Percentiles rank a stretch among this genome's conserved stretches.
Evolutionary conservation across 2,329 filamentous ascomycete species (phyloP).

Genomic region (Septoria linicola): DNA sequence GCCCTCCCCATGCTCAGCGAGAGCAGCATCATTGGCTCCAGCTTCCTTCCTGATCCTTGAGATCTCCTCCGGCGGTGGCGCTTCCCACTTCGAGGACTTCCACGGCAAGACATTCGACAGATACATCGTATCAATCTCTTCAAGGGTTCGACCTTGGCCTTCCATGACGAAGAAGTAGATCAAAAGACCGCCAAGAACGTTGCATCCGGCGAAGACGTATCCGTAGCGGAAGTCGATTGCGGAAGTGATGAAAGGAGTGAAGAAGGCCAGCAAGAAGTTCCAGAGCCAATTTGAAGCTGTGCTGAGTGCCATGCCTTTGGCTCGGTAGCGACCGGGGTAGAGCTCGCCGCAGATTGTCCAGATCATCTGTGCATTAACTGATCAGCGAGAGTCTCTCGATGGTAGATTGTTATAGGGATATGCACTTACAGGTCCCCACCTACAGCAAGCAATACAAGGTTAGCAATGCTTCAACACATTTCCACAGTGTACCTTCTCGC

Average conservation of each 20-base stretch:
- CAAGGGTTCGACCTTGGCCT: constrained; percentile 63
- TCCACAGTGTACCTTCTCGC: too few species aligned
- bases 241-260: constrained; percentile 73
- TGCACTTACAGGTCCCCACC: constrained; percentile 4
- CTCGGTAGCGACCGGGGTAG: constrained; percentile 59
- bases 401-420: background rate
- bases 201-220: constrained; percentile 73
- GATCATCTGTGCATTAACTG: constrained; percentile 48
- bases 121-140: constrained; percentile 56
- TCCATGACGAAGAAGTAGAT: constrained; percentile 79
- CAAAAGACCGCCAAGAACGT: constrained; percentile 62
- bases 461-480: too few species aligned
- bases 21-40: constrained; percentile 8
- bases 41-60: constrained; percentile 21
- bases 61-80: constrained; percentile 35
- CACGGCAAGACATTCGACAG: constrained; percentile 42
- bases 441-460: too few species aligned
- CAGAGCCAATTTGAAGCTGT: constrained; percentile 63
- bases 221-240: constrained; percentile 71
- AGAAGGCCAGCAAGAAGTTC: constrained; percentile 53
- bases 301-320: constrained; percentile 50
- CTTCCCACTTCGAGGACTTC: constrained; percentile 36
- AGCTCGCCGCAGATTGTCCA: constrained; percentile 51
- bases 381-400: too few species aligned
- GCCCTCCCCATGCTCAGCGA: constrained; percentile 7